Evolutionary conservation across 2,329 filamentous ascomycete species (phyloP), one percentile per base, ranked within the genome.

Genomic region (Colletotrichum shisoi): DNA sequence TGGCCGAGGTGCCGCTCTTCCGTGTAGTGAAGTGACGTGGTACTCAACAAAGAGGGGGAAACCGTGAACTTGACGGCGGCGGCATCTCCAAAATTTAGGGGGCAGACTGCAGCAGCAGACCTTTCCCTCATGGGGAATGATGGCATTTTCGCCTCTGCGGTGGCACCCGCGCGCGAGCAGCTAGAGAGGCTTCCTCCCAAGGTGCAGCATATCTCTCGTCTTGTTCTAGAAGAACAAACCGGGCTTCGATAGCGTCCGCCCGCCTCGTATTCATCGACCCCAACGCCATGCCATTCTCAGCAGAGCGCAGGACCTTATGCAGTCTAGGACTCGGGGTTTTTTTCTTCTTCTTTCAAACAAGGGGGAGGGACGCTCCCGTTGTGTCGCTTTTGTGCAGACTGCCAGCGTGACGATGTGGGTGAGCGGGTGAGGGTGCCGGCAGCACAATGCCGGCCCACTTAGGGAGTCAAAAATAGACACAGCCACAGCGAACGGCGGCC

Each of bases 401-500:
- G 53, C 53, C 53, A 57, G 53, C 53, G 42, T 34, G 44, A 27
- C 31, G 7, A 37, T 48, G 44, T 40, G 34, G 53, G 53, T 58
- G 44, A 39, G 56, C 40, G 56, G 56, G 31, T 13, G 24, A 31
- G 17, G 39, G 31, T 34, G 15, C 48, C 27, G n/a, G 31, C 31
- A 39, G 31, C 51, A 37, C 19, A 54, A 17, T 39, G 17, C 42
- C 15, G 40, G 42, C 42, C 31, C 57, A 59, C 19, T 27, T 24
- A 15, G 5, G 2, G 7, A 17, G 53, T 63, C 65, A 67, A 67
- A 67, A 67, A 67, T 67, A 67, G 65, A 37, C 61, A 67, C 65
- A 67, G 61, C 65, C 61, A 67, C 59, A 46, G 51, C 48, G 44
- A 46, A 39, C 53, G 37, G 52, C 64, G 64, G 64, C 34, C 61